Evolutionary conservation across 2,329 filamentous ascomycete genomes (phyloP).

Genomic region (Pochonia chlamydosporia): DNA sequence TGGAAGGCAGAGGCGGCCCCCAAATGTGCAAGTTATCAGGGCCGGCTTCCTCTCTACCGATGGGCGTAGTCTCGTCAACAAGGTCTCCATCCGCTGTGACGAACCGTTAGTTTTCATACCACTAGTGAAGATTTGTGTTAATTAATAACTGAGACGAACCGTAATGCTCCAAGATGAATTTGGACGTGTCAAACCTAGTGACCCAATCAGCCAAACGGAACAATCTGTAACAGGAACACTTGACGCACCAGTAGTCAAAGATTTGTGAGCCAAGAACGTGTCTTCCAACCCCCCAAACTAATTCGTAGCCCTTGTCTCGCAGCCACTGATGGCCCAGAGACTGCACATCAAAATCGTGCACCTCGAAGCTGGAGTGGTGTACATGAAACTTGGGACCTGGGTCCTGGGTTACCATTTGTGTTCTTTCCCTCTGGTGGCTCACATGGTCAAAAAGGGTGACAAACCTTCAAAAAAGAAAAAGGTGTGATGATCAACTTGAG

Average conservation of each 20-base stretch:
- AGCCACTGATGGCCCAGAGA: conserved; percentile 66
- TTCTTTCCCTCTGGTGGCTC: too few species aligned
- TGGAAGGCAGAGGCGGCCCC: not conserved
- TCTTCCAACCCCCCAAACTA: conserved; percentile 65
- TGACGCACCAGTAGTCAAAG: conserved; percentile 37
- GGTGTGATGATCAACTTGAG: conserved; percentile 44
- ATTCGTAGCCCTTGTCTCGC: conserved; percentile 53
- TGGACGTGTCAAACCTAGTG: not conserved
- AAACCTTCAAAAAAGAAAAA: conserved; percentile 40
- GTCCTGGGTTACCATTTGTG: too few species aligned
- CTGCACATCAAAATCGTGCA: conserved; percentile 67
- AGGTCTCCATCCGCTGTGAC: not conserved
- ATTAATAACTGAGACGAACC: not conserved
- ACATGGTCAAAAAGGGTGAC: too few species aligned
- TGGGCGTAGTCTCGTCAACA: not conserved
- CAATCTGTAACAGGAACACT: not conserved
- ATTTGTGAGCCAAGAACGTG: conserved; percentile 67
- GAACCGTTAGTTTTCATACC: not conserved
- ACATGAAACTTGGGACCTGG: conserved; percentile 44
- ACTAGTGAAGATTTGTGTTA: not conserved
- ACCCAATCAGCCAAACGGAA: not conserved
- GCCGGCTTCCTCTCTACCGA: not conserved
- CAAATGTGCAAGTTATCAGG: not conserved
- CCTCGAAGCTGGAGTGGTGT: conserved; percentile 65
- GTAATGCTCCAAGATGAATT: not conserved